Evolutionary conservation across 768 basidiomycete genomes (phyloP).

Genomic region (Pulveroboletus frians): DNA sequence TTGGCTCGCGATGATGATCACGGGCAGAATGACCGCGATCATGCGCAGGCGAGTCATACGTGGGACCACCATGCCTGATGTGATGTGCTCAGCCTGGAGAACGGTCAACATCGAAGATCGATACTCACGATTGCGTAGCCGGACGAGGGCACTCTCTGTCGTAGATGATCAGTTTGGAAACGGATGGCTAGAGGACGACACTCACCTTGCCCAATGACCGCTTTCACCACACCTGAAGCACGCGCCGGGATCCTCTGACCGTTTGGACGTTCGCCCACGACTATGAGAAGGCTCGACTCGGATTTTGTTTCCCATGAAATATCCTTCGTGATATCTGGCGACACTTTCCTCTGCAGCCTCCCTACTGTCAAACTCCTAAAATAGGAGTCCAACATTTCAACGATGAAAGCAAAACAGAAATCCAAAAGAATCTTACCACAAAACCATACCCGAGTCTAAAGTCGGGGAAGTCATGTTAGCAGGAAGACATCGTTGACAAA

Average conservation of each 20-base stretch:
- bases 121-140: conserved; percentile 45
- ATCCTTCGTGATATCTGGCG: conserved; percentile 82
- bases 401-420: background rate
- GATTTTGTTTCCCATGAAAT: conserved; percentile 90
- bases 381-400: background rate
- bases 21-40: conserved; percentile 52
- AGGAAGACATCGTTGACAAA: conserved; percentile 9
- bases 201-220: conserved; percentile 88
- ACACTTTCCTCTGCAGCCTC: conserved; percentile 85
- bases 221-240: conserved; percentile 83
- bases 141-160: conserved; percentile 68
- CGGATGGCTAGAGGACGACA: background rate
- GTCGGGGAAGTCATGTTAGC: conserved; percentile 4
- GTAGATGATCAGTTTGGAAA: conserved; percentile 2
- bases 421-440: conserved; percentile 52
- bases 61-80: conserved; percentile 36
- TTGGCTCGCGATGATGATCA: conserved; percentile 44
- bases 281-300: conserved; percentile 83
- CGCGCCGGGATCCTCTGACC: conserved; percentile 78
- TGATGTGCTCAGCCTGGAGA: conserved; percentile 3
- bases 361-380: conserved; percentile 75
- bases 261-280: conserved; percentile 75
- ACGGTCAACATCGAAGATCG: background rate
- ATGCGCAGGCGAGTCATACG: conserved; percentile 48
- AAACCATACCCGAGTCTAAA: conserved; percentile 82